Conservation (phyloP, 306 rosid genomes). For the Chamaecrista fasciculata region DNA sequence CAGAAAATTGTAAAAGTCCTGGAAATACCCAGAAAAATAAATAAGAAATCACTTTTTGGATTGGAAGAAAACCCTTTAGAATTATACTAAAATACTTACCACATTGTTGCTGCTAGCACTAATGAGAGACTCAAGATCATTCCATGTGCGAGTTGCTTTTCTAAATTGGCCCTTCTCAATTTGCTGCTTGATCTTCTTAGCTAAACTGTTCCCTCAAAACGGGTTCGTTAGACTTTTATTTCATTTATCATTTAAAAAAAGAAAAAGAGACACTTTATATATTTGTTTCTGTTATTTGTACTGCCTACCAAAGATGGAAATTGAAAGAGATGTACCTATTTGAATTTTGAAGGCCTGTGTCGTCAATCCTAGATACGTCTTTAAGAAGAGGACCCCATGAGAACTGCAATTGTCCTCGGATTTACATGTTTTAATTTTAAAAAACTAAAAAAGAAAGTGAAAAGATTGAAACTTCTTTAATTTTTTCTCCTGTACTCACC, state of each 20-base stretch:
- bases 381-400: constrained; percentile 98
- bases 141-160: constrained; percentile 68
- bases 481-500: constrained; percentile 35
- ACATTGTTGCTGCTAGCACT: constrained; percentile 46
- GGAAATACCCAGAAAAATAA: constrained; percentile 16
- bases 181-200: constrained; percentile 60
- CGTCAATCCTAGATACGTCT: constrained; percentile 75
- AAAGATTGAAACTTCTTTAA: constrained; percentile 8
- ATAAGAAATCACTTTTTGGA: background rate
- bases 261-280: background rate
- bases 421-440: too few species aligned
- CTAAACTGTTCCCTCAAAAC: constrained; percentile 52
- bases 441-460: background rate
- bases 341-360: constrained; percentile 52
- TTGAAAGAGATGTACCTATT: constrained; percentile 42
- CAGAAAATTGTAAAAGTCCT: constrained; percentile 82
- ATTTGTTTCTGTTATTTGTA: background rate
- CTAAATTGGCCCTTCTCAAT: constrained; percentile 50
- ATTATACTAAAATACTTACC: constrained; percentile 39
- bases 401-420: constrained; percentile 37
- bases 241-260: background rate
- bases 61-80: constrained; percentile 9
- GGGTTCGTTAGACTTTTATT: background rate
- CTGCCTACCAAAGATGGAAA: constrained; percentile 10
- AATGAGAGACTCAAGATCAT: constrained; percentile 49